phyloP scores from a whole-genome alignment of 2,329 filamentous ascomycete genomes.

The Aureobasidium sp. region DNA sequence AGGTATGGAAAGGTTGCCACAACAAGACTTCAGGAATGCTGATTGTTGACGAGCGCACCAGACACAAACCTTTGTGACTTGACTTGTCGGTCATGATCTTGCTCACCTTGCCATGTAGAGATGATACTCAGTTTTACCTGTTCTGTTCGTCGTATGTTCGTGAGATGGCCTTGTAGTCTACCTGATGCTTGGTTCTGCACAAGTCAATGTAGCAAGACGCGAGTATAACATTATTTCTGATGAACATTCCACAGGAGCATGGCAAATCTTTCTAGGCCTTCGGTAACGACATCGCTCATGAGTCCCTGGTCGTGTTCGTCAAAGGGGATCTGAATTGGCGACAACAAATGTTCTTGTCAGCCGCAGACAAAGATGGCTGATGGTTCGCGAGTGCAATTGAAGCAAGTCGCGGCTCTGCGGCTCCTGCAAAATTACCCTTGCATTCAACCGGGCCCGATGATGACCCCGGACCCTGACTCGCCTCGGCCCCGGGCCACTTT shows the following conservation, averaged over 20 bases:
- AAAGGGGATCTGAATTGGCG: background rate
- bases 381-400: background rate
- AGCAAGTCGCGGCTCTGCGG: background rate
- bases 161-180: background rate
- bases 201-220: background rate
- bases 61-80: background rate
- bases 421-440: background rate
- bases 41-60: background rate
- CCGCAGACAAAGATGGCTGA: background rate
- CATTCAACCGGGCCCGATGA: conserved; percentile 1
- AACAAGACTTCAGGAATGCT: conserved; percentile 15
- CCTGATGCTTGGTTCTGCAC: background rate
- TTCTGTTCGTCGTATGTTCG: too few relatives aligned
- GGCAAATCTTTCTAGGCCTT: background rate
- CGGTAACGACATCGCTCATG: background rate
- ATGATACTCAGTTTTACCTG: background rate
- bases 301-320: too few relatives aligned
- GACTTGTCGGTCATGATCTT: background rate
- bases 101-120: background rate
- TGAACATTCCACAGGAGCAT: background rate
- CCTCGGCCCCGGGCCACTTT: background rate
- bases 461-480: background rate
- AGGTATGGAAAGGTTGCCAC: conserved; percentile 12
- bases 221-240: background rate
- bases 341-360: background rate